Base-by-base conservation (phyloP, 257 asterid genomes). In the Sherardia arvensis region DNA sequence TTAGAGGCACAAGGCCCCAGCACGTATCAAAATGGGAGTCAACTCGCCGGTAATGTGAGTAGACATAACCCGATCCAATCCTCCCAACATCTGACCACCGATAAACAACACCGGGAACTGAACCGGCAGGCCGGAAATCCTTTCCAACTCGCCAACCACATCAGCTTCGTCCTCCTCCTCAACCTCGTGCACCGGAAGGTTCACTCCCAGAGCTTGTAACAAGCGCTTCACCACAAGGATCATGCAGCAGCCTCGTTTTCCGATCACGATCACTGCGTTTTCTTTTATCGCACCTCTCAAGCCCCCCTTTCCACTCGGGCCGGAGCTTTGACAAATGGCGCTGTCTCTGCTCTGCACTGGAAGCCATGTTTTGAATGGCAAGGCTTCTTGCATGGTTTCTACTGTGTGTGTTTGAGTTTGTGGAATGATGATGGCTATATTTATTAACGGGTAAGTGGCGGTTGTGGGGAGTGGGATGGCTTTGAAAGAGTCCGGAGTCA, bases 61-160 rank as follows among this genome's bases (percentile, higher is more conserved):
- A 25, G 81, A 78, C 69, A 84, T 77, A 66, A 84, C 54, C 83
- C 89, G 72, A 65, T 87, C 95, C 79, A 87, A 62, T 8, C 91
- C 95, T n/a, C 95, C 87, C 29, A 86, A 83, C 81, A 85, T 77
- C 64, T 71, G 69, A 3, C 94, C 94, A 1, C 94, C 90, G 38
- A 82, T 70, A 66, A 82, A 82, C 51, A 80, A 83, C 61, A 66
- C 78, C 71, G 93, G 93, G 28, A 85, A 74, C 77, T 69, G 71
- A 14, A 76, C 0, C 38, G 11, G 40, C 15, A 72, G 1, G 3
- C 17, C 69, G 25, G 40, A 61, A 32, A 75, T 66, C 27, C 5
- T 18, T 18, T 68, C 69, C 8, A 81, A 47, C 66, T 76, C 86
- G 0, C 8, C 22, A 36, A 70, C 20, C 62, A 76, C 79, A 0